These are phyloP conservation scores for Dillenia suffruticosa DNA, from an alignment of 164 flowering plant genomes.

Conservation along the genomic window DNA sequence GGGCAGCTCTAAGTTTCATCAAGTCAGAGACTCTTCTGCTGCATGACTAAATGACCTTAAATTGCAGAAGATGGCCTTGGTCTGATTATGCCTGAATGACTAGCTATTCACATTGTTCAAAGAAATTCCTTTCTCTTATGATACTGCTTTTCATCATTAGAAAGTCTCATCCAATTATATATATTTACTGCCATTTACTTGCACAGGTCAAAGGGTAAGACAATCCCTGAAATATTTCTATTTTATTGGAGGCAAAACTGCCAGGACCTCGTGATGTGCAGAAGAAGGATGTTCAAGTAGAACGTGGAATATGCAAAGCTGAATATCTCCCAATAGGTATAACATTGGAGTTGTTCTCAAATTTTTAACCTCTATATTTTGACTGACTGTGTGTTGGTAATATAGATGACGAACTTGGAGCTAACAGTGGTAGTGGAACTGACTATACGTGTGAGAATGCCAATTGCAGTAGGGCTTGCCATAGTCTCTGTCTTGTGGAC, in stretches of 20 bases:
- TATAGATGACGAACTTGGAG: slow-evolving; percentile 75
- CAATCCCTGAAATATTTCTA: slow-evolving; percentile 54
- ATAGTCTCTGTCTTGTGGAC: slow-evolving; percentile 71
- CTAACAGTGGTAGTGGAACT: slow-evolving; percentile 57
- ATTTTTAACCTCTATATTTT: background rate
- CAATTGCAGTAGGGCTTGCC: slow-evolving; percentile 68
- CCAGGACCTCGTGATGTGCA: slow-evolving; percentile 41
- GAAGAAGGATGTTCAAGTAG: slow-evolving; percentile 43
- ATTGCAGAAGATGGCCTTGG: too few relatives aligned
- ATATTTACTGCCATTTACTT: background rate
- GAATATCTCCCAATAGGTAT: slow-evolving; percentile 68
- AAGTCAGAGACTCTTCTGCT: too few relatives aligned
- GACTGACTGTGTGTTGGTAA: slow-evolving; percentile 2
- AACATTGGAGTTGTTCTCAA: slow-evolving; percentile 5
- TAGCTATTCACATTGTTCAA: too few relatives aligned
- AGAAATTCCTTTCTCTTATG: too few relatives aligned
- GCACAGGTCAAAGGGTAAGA: slow-evolving; percentile 46
- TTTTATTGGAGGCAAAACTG: slow-evolving; percentile 41
- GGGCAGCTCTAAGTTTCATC: too few relatives aligned
- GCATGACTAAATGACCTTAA: too few relatives aligned
- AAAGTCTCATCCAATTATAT: too few relatives aligned
- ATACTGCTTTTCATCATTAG: too few relatives aligned
- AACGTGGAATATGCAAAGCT: slow-evolving; percentile 93
- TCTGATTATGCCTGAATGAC: too few relatives aligned
- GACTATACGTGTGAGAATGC: slow-evolving; percentile 73